Evolutionary conservation across 495 filamentous ascomycete genomes (phyloP), one percentile per base, ranked within the genome.

Genomic region (Aspergillus steynii): DNA sequence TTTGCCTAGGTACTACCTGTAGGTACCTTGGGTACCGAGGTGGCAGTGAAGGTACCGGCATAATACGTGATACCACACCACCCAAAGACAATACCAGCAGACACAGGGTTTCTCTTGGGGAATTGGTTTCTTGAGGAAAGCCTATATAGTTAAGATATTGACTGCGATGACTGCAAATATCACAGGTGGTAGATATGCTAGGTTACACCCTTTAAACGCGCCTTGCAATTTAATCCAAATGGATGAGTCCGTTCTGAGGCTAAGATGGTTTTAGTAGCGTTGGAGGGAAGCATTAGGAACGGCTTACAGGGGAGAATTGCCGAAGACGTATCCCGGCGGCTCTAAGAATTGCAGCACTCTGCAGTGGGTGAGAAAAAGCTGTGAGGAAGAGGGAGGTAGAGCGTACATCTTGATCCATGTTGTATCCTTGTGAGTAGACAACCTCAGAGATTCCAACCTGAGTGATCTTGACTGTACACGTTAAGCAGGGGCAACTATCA

Each of bases 381-480:
- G 58, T 37, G 20, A 28, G 20, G 20, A 29, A 31, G 14, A 50
- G 14, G 28, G 61, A 47, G 2, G 25, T 37, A 31, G 15, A 50
- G 57, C 75, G 61, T 65, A 86, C 84, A 60, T 82, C 84, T 28
- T 74, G 79, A 72, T 99, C 95, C 90, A 99, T 96, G 61, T 90
- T 92, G 68, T 99, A 99, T 6, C 91, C 85, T 68, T 95, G 88
- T 52, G 85, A 90, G 71, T 96, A 99, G 29, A 99, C 95, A 29
- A 99, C 95, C 78, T 99, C 95, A 27, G 82, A 86, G 32, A 99
- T 96, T 0, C 95, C 95, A 28, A 97, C 92, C 75, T 99, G 95
- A 7, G 90, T 87, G 68, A 99, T 97, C 73, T 99, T 99, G 76
- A 98, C 93, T 63, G 90, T 94, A 72, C 95, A 99, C n/a, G 95